Base-by-base conservation (phyloP, 257 asterid genomes). In the Capsicum pubescens region DNA sequence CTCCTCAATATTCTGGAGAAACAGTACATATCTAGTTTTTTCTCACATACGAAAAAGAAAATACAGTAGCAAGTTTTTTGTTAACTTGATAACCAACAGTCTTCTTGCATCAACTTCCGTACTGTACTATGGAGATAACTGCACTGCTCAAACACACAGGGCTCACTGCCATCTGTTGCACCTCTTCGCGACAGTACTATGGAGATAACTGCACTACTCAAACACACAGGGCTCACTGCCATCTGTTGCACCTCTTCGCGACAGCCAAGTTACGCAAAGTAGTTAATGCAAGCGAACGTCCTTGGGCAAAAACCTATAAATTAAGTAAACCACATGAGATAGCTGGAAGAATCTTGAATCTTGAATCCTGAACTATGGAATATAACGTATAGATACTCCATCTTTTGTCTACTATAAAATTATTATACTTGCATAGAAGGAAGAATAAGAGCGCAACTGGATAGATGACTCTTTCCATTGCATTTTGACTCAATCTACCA, bases 401-500 rank as follows among this genome's bases (percentile, higher is more conserved):
- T 54, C 50, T 76, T 52, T 76, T 76, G 32, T 9, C 4, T 69
- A 69, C 32, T 9, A 26, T 77, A 4, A 54, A 77, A 77, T 52
- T 77, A 3, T 54, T 52, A 26, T 32, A 21, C 81, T 77, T 76
- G 14, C 81, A 77, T 57, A 52, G 26, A 76, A 61, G 50, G 46
- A 54, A 52, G 21, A 26, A 74, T 14, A 12, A 46, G 79, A 10
- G 79, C 36, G 32, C 79, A 71, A 77, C 48, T 4, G 32, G 14
- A 13, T 8, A 48, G 48, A 77, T 77, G 81, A 77, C 46, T 52
- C 61, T 54, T 26, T 52, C 81, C 81, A 76, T 14, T 76, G 54
- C 63, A 76, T 76, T 76, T 52, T 26, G 14, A 76, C 81, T 76
- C 61, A 76, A 52, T 76, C 81, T 76, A 76, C 63, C 14, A 50